A percentile compares a stretch with the other conserved stretches of the same genome.
Conservation (phyloP, 805 yeast genomes). For the Candida silvicultrix region DNA sequence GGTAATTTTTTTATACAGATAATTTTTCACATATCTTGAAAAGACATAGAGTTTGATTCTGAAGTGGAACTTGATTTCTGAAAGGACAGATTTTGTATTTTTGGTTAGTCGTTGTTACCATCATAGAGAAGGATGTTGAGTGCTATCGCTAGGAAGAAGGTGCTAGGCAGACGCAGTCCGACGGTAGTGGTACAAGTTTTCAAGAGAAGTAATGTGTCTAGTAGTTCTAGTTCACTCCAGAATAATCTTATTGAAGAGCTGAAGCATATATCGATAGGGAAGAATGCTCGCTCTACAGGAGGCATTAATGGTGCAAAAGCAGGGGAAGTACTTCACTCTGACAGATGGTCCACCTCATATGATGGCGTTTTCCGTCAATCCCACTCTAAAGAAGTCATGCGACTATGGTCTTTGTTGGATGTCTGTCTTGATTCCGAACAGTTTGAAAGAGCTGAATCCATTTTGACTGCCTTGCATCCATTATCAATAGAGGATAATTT, state of each 20-base stretch:
- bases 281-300: no score
- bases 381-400: conserved; percentile 49
- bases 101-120: neutral
- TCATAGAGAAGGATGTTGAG: neutral
- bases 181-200: neutral
- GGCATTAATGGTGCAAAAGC: conserved; percentile 2
- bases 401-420: conserved; percentile 72
- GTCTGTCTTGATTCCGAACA: conserved; percentile 67
- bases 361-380: conserved; percentile 18
- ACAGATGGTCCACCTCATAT: conserved; percentile 10
- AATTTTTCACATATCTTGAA: neutral
- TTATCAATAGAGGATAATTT: conserved; percentile 32
- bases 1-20: neutral
- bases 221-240: neutral
- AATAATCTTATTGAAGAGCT: conserved; percentile 10
- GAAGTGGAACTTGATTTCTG: no score
- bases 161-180: neutral
- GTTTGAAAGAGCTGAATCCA: conserved; percentile 62
- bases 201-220: neutral
- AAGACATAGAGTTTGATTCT: neutral
- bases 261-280: conserved; percentile 5
- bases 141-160: neutral
- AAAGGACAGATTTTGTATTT: no score
- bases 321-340: conserved; percentile 8
- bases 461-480: conserved; percentile 55